Evolutionary conservation across 306 rosid genomes (phyloP), one percentile per base, ranked within the genome.

Genomic region (Rosa persica): DNA sequence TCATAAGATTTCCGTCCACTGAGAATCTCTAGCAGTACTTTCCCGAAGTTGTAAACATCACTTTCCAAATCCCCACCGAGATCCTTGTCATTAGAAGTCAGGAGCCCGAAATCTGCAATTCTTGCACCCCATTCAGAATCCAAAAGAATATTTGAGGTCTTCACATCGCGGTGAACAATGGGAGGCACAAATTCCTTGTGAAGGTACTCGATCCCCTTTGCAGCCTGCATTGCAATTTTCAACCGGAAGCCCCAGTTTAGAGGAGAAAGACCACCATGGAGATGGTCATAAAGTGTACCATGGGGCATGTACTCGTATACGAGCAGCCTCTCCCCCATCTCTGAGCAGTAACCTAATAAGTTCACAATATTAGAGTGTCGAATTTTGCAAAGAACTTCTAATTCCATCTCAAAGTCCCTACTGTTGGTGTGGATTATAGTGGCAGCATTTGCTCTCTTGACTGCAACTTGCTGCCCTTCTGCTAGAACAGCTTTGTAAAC

Each of bases 261-360:
- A 11, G 97, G 93, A 68, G 97, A 91, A 79, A 95, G 90, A 4
- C 98, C 98, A 47, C 98, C 94, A 5, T 95, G 98, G 61, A 95
- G 92, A 71, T 91, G 98, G 46, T 95, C 96, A 38, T 84, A 85
- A 52, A 95, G 98, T 10, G 98, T 95, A 15, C 98, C 98, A 30
- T 89, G 94, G 47, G 97, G 92, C 98, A 95, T 95, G 44, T 86
- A 95, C 84, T 95, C 98, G 27, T 93, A 93, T 43, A 93, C 96
- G 4, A 95, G 97, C 73, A 95, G 79, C 81, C 98, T 89, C 81
- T 95, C 98, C 1, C 98, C 98, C 98, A 95, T 95, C 82, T 95
- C 98, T 4, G 93, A 90, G 57, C 96, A 92, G 64, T 95, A 95
- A 38, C 98, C 98, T 48, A 95, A 77, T 80, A 95, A 80, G 86